Base-by-base conservation (phyloP, 2,329 filamentous ascomycete genomes). In the Sclerotinia minor region DNA sequence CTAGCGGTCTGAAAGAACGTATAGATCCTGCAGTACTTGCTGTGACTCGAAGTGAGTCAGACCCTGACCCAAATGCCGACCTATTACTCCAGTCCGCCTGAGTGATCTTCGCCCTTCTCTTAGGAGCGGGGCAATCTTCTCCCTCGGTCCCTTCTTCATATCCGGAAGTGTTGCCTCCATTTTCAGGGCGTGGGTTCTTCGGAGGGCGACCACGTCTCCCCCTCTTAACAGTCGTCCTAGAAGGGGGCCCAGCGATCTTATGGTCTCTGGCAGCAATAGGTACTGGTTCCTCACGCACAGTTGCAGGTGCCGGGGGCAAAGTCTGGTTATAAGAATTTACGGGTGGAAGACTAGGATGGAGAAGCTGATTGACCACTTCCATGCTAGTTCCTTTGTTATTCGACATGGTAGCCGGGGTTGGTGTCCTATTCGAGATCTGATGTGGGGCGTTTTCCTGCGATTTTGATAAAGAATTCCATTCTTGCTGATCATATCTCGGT, bases 1-100 rank as follows among this genome's bases (percentile, higher is more conserved):
- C 83, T 67, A 92, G 84, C 5, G 94, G 94, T 55, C 93, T 87
- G 77, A 97, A 91, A 59, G 89, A 89, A 54, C 94, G 90, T 68
- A 98, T 84, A 6, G 94, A 97, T 53, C 92, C 92, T 55, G 94
- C 90, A 21, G 92, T 96, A 77, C 92, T 96, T 58, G 94, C 94
- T 69, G 92, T 89, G n/a, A 97, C 92, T 60, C 94, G 87, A 35
- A 98, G 82, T 4, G 92, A 96, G 60, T 95, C 92, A 13, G 88
- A 86, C 41, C 88, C 88, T 50, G 86, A 84, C 64, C 89, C 91
- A 74, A 97, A 91, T 29, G 86, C 87, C 70, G 84, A 86, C 72
- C 87, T 89, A 63, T 89, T 88, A n/a, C 87, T 87, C 80, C 88
- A 89, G 71, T 91, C 87, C 17, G 89, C 86, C 75, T 89, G 86